phyloP scores from a whole-genome alignment of 345 rosid species.

The Linum tenue region DNA sequence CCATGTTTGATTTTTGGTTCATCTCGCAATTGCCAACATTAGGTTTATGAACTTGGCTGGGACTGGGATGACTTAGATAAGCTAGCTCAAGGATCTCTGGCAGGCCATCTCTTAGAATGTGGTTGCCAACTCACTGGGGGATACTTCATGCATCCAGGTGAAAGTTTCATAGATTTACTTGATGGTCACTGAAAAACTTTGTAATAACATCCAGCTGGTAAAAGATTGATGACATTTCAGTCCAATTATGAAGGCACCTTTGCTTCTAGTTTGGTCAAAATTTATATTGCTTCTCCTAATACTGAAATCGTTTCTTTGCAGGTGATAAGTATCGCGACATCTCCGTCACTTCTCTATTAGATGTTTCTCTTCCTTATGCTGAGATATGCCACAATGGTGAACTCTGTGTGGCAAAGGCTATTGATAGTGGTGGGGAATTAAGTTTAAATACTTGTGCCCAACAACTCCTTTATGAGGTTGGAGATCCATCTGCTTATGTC shows the following conservation, averaged over 20 bases:
- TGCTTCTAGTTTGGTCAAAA: not conserved
- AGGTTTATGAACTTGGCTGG: conserved; percentile 95
- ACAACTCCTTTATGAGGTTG: conserved; percentile 87
- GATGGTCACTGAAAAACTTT: not conserved
- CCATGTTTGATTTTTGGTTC: not conserved
- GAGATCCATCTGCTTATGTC: conserved; percentile 77
- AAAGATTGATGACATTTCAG: not conserved
- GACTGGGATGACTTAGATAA: conserved; percentile 70
- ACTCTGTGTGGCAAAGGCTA: conserved; percentile 54
- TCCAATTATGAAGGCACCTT: not conserved
- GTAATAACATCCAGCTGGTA: not conserved
- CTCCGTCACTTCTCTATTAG: conserved; percentile 45
- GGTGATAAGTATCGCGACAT: conserved; percentile 65
- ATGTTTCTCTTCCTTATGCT: conserved; percentile 82
- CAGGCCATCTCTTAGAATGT: conserved; percentile 90
- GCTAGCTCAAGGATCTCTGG: conserved; percentile 83
- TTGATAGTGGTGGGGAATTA: conserved; percentile 70
- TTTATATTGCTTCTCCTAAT: conserved; percentile 2
- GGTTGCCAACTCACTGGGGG: conserved; percentile 99
- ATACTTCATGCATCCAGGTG: conserved; percentile 97
- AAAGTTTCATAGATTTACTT: conserved; percentile 1
- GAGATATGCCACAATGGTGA: conserved; percentile 57
- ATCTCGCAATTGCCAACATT: conserved; percentile 1
- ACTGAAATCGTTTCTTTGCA: conserved; percentile 22
- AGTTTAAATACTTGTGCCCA: conserved; percentile 65